Base-by-base conservation (phyloP, 495 filamentous ascomycete species). In the Recurvomyces mirabilis region DNA sequence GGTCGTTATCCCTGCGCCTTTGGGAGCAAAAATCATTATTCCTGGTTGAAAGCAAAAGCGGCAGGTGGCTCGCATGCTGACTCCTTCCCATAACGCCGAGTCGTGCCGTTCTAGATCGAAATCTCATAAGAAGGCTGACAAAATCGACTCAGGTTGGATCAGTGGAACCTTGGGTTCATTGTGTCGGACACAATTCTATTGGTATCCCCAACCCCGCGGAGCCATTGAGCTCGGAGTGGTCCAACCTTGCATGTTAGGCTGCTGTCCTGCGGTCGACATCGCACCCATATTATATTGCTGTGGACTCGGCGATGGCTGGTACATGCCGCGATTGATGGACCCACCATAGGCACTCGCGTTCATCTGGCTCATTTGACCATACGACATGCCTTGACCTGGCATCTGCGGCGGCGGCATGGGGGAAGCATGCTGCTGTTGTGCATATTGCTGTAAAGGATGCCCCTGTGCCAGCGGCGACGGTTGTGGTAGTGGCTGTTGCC, bases 371-470 rank as follows among this genome's bases (percentile, higher is more conserved):
- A 65, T 64, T 5, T 55, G 57, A 14, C 40, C 44, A 41, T 65
- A 65, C 15, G 42, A 43, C 42, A 62, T 58, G 39, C 57, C 59
- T 12, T 68, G 65, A 17, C 81, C 80, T 21, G 75, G 78, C 13
- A 79, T 66, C 46, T 78, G 78, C 20, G 75, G 71, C 22, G 73
- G 69, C 5, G 69, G 72, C 26, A 77, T 74, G 24, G 78, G 73
- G 18, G 75, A 68, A 20, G 45, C 46, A 14, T 54, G 65, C 29
- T 66, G 62, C 4, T 62, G 57, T 21, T 66, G 64, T 22, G 53
- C 60, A 41, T n/a, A 7, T 7, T 69, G 66, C 41, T 69, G 68
- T 31, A 65, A 50, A 29, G 64, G 59, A 38, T 65, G 64, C 24
- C 62, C 58, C 41, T 68, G 68, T 1, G 63, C 56, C 13, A 70